Evolutionary conservation across 1,139 yeast species (phyloP), one percentile per base, ranked within the genome.

Genomic region (Scheffersomyces stambukii): DNA sequence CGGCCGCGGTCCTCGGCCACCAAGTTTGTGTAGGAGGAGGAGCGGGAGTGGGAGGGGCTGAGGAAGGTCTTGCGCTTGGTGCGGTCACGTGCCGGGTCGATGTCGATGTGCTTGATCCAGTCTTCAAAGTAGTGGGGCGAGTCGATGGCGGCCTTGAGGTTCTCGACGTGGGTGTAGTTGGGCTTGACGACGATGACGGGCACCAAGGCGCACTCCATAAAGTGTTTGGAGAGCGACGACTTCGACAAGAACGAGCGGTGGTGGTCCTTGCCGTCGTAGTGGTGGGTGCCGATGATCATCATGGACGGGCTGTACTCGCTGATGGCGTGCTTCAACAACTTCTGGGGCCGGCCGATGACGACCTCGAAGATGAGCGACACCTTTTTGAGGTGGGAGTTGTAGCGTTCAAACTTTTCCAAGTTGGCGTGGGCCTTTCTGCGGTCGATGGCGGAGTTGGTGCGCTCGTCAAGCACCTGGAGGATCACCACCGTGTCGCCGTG

Each of bases 181-280:
- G 84, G 83, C 37, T 78, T 75, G 7, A 81, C 82, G 8, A 79
- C 74, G 26, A 79, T 69, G 4, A 79, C 85, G 0, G 88, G 88
- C 1, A 81, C 77, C 13, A 75, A 67, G 0, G 84, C 80, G 46
- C 73, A 77, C 46, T 78, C 81, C 23, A 81, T 55, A 41, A 81
- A 80, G 49, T 77, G 73, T 47, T 77, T 78, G 5, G 83, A 76
- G 43, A 71, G 51, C 6, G 75, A 64, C 7, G 71, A 52, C 25
- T 67, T 68, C 13, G 67, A 51, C 25, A 71, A 54, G 25, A 77
- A 55, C 9, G 70, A 58, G 21, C 71, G 66, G 23, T 64, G 68
- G 30, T 74, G 64, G 9, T 41, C 37, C 15, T 37, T 36, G 17
- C 63, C 52, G 14, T 51, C 59, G 27, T 45, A 52, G 30, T 54